Percentiles rank a stretch among this genome's conserved stretches.
Conservation (phyloP, 306 rosid species). For the Macrotyloma uniflorum region DNA sequence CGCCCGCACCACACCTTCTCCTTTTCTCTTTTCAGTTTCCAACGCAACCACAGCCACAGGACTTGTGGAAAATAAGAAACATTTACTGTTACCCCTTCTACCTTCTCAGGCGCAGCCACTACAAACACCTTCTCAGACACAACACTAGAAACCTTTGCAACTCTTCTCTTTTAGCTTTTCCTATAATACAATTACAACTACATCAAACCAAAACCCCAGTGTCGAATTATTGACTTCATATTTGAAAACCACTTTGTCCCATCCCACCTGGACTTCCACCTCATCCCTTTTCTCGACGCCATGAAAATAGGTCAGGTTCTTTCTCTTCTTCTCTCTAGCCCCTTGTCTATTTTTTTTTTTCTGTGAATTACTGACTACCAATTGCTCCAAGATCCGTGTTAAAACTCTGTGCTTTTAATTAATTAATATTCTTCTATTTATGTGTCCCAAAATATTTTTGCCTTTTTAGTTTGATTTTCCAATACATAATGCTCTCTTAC, state of each 20-base stretch:
- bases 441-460: background rate
- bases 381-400: slow-evolving; percentile 31
- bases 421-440: background rate
- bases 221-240: background rate
- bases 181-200: background rate
- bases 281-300: slow-evolving; percentile 57
- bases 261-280: slow-evolving; percentile 89
- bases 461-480: background rate
- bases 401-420: background rate
- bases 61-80: background rate
- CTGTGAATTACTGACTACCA: slow-evolving; percentile 16
- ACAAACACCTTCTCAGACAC: background rate
- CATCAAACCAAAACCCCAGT: slow-evolving; percentile 4
- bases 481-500: slow-evolving; percentile 5
- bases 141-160: background rate
- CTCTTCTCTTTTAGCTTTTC: too few relatives aligned
- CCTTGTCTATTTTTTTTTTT: background rate
- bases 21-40: background rate
- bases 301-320: slow-evolving; percentile 65
- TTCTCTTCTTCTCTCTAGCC: slow-evolving; percentile 37
- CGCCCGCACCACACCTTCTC: background rate
- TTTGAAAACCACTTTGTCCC: slow-evolving; percentile 26
- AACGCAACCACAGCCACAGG: background rate
- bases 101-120: background rate
- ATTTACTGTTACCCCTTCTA: slow-evolving; percentile 11